These are phyloP conservation scores for Geotrichum klebahnii DNA, from an alignment of 1,139 yeast genomes.

Conservation along the genomic window DNA sequence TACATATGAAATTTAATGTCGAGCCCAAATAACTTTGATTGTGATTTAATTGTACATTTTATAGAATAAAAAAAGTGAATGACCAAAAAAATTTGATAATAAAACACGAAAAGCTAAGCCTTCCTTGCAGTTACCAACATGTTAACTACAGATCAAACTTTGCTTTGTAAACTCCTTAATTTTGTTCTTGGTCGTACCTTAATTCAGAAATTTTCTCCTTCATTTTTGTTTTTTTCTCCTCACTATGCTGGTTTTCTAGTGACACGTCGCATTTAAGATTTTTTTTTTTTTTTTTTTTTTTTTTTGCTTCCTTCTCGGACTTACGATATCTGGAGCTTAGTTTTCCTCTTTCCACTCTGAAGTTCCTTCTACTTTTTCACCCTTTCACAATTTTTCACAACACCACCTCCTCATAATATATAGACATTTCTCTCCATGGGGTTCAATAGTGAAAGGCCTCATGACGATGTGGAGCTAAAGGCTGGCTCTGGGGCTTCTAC, in stretches of 20 bases:
- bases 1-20: constrained; percentile 81
- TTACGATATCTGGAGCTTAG: neutral
- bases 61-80: neutral
- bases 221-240: too few relatives aligned
- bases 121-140: too few relatives aligned
- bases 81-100: too few relatives aligned
- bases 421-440: constrained; percentile 13
- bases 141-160: too few relatives aligned
- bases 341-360: neutral
- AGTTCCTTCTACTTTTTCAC: neutral
- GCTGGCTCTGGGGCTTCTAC: constrained; percentile 11
- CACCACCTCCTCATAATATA: neutral
- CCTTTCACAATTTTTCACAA: neutral
- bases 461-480: constrained; percentile 17
- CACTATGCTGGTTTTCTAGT: too few relatives aligned
- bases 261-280: constrained; percentile 17
- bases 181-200: too few relatives aligned
- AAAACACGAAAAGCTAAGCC: too few relatives aligned
- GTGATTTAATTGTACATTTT: neutral
- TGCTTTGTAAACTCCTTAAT: too few relatives aligned
- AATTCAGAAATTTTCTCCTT: too few relatives aligned
- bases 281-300: neutral
- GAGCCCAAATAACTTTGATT: constrained; percentile 34
- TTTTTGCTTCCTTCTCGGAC: neutral
- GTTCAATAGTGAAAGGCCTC: constrained; percentile 9